Evolutionary conservation across 73 alveolate species (phyloP).

Genomic region (Paramecium sonneborni): DNA sequence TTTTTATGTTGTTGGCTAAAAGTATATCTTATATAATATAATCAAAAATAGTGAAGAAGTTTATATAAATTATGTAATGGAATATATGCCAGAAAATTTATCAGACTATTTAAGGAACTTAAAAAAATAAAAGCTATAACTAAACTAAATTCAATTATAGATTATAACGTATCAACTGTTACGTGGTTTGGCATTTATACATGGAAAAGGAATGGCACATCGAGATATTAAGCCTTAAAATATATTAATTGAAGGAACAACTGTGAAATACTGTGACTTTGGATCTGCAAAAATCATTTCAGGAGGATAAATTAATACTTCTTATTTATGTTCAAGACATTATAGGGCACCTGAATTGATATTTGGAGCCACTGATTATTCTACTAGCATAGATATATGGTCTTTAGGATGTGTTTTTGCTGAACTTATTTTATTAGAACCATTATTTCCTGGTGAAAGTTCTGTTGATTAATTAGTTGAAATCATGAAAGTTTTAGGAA

Average conservation of each 20-base stretch:
- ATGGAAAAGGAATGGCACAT: slow-evolving; percentile 81
- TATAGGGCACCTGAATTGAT: slow-evolving; percentile 91
- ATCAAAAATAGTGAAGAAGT: slow-evolving; percentile 77
- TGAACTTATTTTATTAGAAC: slow-evolving; percentile 83
- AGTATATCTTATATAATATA: not conserved
- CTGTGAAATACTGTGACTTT: slow-evolving; percentile 82
- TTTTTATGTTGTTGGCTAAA: slow-evolving; percentile 59
- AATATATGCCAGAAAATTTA: slow-evolving; percentile 86
- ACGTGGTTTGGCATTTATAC: slow-evolving; percentile 87
- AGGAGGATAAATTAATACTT: slow-evolving; percentile 82
- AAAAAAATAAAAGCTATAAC: slow-evolving; percentile 73
- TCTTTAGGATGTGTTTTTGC: slow-evolving; percentile 93
- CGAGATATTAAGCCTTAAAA: slow-evolving; percentile 90
- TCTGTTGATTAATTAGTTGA: slow-evolving; percentile 83
- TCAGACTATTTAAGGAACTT: slow-evolving; percentile 79
- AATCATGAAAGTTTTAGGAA: slow-evolving; percentile 84
- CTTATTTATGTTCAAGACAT: slow-evolving; percentile 85
- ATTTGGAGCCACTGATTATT: slow-evolving; percentile 76
- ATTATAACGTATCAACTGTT: slow-evolving; percentile 88
- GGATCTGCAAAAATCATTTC: slow-evolving; percentile 89
- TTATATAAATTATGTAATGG: slow-evolving; percentile 92
- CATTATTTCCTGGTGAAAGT: slow-evolving; percentile 85
- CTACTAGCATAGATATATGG: slow-evolving; percentile 79
- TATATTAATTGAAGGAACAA: slow-evolving; percentile 80
- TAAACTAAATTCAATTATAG: slow-evolving; percentile 83